Conservation (phyloP, 176 grass and related monocot species). For the Ensete glaucum region DNA sequence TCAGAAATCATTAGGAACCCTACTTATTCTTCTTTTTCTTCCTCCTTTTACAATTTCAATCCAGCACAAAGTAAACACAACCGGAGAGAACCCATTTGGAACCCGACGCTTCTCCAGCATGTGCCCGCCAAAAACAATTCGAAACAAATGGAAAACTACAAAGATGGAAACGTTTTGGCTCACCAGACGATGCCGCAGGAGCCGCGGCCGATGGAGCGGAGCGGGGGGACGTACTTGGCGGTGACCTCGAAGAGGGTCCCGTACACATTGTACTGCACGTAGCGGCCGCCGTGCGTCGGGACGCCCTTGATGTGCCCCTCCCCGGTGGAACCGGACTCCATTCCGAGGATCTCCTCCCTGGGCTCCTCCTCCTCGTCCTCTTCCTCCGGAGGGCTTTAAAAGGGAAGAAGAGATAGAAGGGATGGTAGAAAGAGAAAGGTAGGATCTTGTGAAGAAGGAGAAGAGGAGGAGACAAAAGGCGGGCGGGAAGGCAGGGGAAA, state of each 20-base stretch:
- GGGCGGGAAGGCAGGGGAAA: background rate
- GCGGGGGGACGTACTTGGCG: constrained; percentile 78
- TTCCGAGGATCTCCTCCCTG: background rate
- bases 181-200: constrained; percentile 84
- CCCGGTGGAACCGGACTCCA: constrained; percentile 15
- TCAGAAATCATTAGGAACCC: too few relatives aligned
- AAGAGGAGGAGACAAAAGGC: constrained; percentile 17
- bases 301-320: constrained; percentile 64
- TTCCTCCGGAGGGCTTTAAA: background rate
- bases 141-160: background rate
- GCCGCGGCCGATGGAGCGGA: constrained; percentile 72
- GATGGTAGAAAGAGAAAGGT: constrained; percentile 6
- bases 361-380: too few relatives aligned
- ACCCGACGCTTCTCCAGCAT: too few relatives aligned
- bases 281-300: constrained; percentile 60
- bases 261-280: constrained; percentile 94
- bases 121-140: background rate
- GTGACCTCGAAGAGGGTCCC: constrained; percentile 88
- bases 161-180: constrained; percentile 8
- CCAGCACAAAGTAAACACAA: background rate
- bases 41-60: too few relatives aligned
- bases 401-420: background rate
- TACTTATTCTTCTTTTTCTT: too few relatives aligned
- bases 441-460: constrained; percentile 33
- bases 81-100: background rate